Percentiles rank a stretch among this genome's conserved stretches.
Evolutionary conservation across 2,329 filamentous ascomycete genomes (phyloP).

Genomic region (Fusarium graminum): DNA sequence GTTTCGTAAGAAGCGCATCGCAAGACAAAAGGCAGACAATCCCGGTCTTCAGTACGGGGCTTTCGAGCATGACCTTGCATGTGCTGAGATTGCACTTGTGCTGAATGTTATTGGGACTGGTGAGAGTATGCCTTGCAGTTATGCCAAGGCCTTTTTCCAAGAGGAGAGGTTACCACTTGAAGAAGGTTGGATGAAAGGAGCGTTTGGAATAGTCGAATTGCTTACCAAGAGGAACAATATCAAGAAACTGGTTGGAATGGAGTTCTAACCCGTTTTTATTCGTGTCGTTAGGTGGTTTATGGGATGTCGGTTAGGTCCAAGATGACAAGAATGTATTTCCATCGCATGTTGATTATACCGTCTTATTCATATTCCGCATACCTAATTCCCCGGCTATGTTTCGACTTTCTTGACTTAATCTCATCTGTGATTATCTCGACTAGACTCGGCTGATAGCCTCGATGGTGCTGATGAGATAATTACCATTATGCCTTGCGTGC

Average conservation of each 20-base stretch:
- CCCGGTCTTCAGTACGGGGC: conserved; percentile 31
- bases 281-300: not conserved
- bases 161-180: conserved; percentile 39
- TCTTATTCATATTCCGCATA: not conserved
- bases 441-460: too few relatives aligned
- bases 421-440: not conserved
- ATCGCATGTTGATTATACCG: too few relatives aligned
- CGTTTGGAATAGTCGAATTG: conserved; percentile 33
- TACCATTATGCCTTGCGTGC: too few relatives aligned
- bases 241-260: conserved; percentile 24
- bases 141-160: conserved; percentile 34
- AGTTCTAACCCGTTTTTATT: not conserved
- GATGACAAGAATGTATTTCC: not conserved
- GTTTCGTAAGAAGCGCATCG: conserved; percentile 39
- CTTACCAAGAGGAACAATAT: conserved; percentile 25
- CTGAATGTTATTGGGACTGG: conserved; percentile 42
- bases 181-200: conserved; percentile 36
- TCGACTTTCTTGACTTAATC: too few relatives aligned
- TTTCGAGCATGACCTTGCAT: conserved; percentile 38
- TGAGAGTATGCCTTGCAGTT: conserved; percentile 25
- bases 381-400: too few relatives aligned
- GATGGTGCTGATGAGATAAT: too few relatives aligned
- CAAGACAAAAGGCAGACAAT: conserved; percentile 35
- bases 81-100: conserved; percentile 42
- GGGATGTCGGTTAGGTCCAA: not conserved